Conservation (phyloP, 2,329 filamentous ascomycete genomes). For the Diaporthe vexans region DNA sequence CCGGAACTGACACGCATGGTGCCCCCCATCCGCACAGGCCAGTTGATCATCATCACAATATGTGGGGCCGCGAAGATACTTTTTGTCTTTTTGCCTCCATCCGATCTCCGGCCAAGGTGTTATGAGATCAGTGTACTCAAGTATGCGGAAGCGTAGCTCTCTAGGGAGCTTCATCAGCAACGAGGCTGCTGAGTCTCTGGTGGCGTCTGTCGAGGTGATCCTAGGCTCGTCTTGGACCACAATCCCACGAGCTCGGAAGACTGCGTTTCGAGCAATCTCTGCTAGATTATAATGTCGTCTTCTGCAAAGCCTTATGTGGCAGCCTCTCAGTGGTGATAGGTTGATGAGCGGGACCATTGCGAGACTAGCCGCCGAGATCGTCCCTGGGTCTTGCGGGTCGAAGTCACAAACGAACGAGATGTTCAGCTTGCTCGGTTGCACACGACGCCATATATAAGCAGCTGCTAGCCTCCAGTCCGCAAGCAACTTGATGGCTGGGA, state of each 20-base stretch:
- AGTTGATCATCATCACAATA: neutral
- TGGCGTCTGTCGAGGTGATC: neutral
- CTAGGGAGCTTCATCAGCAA: neutral
- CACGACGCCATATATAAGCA: neutral
- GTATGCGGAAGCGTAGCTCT: neutral
- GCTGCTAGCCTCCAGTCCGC: neutral
- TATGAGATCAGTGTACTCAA: constrained; percentile 6
- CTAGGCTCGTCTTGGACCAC: neutral
- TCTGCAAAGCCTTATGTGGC: neutral
- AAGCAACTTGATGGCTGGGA: neutral
- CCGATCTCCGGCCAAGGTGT: neutral
- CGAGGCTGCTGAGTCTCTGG: neutral
- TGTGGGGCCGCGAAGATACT: neutral
- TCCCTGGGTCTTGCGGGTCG: neutral
- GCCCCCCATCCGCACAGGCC: neutral
- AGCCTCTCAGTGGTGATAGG: neutral
- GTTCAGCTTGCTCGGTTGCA: neutral
- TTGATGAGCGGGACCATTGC: neutral
- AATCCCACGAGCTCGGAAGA: neutral
- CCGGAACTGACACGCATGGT: neutral
- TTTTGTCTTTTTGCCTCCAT: neutral
- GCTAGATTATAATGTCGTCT: neutral
- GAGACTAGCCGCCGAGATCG: neutral
- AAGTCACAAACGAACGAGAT: constrained; percentile 7
- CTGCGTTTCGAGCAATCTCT: neutral